Percentiles rank a stretch among this genome's conserved stretches.
phyloP scores from a whole-genome alignment of 345 rosid species.

The Citropsis articulata region DNA sequence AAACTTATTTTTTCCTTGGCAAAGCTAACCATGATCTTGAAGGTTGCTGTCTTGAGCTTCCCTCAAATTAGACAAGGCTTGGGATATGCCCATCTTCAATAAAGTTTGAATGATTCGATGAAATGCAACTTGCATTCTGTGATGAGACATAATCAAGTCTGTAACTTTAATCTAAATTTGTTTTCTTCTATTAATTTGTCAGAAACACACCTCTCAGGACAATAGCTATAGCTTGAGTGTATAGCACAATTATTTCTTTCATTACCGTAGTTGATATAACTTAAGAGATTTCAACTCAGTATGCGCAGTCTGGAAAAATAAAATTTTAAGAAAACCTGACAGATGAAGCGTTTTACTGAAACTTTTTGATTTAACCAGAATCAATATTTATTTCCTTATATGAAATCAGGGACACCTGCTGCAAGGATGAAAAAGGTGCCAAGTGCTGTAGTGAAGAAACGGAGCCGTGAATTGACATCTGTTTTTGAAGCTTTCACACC shows the following conservation, averaged over 20 bases:
- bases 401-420: conserved; percentile 80
- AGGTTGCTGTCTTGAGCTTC: neutral
- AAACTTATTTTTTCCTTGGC: neutral
- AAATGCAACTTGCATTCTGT: neutral
- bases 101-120: neutral
- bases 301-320: too few species aligned
- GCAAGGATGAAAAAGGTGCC: conserved; percentile 96
- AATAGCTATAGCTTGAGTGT: neutral
- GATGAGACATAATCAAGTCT: neutral
- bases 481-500: conserved; percentile 89
- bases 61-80: neutral
- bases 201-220: neutral
- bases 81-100: neutral
- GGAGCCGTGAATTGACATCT: conserved; percentile 86
- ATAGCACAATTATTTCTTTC: neutral
- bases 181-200: neutral
- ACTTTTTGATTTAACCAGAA: neutral
- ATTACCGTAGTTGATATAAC: neutral
- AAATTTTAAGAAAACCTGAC: neutral
- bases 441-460: conserved; percentile 73
- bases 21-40: neutral
- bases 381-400: neutral
- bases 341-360: neutral
- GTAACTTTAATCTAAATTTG: neutral
- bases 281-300: neutral